Percentiles rank a stretch among this genome's conserved stretches.
Conservation (phyloP, 345 rosid genomes). For the Eutrema heterophyllum region DNA sequence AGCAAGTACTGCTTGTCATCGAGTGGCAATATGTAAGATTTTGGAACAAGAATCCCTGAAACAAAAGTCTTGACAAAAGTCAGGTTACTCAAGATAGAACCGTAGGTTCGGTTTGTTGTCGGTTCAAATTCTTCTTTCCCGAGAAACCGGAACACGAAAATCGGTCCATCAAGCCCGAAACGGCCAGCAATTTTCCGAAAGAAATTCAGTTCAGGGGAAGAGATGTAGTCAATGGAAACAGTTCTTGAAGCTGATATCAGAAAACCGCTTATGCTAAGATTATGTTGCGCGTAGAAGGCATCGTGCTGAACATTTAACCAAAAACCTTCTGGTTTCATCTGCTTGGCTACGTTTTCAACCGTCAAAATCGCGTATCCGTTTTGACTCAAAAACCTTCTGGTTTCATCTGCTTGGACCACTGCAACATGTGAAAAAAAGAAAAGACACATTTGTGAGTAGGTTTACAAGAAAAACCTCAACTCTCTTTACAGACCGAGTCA, state of each 20-base stretch:
- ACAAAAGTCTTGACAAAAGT: conserved; percentile 76
- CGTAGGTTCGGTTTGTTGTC: conserved; percentile 63
- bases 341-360: conserved; percentile 28
- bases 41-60: conserved; percentile 75
- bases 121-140: conserved; percentile 42
- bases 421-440: background rate
- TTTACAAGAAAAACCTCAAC: background rate
- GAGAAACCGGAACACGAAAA: conserved; percentile 52
- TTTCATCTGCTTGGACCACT: too few species aligned
- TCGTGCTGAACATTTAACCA: conserved; percentile 86
- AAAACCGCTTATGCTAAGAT: conserved; percentile 52
- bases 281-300: conserved; percentile 51
- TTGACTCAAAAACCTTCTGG: too few species aligned
- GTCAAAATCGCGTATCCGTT: too few species aligned
- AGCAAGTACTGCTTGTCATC: conserved; percentile 39
- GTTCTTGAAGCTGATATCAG: conserved; percentile 40
- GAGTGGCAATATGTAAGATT: conserved; percentile 61
- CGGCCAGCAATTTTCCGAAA: conserved; percentile 42
- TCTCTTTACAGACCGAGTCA: background rate
- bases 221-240: conserved; percentile 44
- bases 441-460: background rate
- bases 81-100: conserved; percentile 49
- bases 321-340: conserved; percentile 29
- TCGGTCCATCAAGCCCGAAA: conserved; percentile 35
- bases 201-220: conserved; percentile 75